These are phyloP conservation scores for Lachnellula hyalina DNA, from an alignment of 2,329 filamentous ascomycete species.

Conservation along the genomic window DNA sequence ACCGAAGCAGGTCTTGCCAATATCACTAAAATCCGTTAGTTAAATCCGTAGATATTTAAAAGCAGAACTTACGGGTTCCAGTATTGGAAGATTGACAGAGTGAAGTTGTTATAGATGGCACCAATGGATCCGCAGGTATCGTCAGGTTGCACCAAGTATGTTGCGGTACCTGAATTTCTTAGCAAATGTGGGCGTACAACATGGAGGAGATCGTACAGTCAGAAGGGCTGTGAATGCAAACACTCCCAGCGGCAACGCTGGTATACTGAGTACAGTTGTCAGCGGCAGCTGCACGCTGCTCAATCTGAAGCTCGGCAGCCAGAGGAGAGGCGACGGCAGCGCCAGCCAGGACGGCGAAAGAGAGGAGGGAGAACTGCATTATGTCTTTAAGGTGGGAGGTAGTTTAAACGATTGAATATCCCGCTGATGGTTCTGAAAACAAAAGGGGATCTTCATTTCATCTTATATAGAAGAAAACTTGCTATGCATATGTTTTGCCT, in stretches of 20 bases:
- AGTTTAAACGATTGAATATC: background rate
- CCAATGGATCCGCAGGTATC: slow-evolving; percentile 7
- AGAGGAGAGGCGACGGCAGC: slow-evolving; percentile 3
- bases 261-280: slow-evolving; percentile 8
- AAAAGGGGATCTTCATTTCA: background rate
- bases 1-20: slow-evolving; percentile 41
- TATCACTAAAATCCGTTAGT: slow-evolving; percentile 38
- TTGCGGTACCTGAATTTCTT: slow-evolving; percentile 1
- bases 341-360: slow-evolving; percentile 1
- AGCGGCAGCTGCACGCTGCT: background rate
- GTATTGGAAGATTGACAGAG: slow-evolving; percentile 6
- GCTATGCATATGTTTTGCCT: background rate
- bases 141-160: slow-evolving; percentile 8
- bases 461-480: background rate
- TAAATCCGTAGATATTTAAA: background rate
- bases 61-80: slow-evolving; percentile 6
- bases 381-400: background rate
- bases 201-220: background rate
- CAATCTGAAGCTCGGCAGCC: background rate
- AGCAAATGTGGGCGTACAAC: background rate
- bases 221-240: slow-evolving; percentile 8
- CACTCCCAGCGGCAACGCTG: slow-evolving; percentile 4
- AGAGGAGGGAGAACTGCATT: slow-evolving; percentile 7
- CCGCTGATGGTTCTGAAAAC: background rate
- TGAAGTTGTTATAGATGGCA: slow-evolving; percentile 3